Conservation (phyloP, 2,329 filamentous ascomycete species). For the Talaromyces atroroseus region DNA sequence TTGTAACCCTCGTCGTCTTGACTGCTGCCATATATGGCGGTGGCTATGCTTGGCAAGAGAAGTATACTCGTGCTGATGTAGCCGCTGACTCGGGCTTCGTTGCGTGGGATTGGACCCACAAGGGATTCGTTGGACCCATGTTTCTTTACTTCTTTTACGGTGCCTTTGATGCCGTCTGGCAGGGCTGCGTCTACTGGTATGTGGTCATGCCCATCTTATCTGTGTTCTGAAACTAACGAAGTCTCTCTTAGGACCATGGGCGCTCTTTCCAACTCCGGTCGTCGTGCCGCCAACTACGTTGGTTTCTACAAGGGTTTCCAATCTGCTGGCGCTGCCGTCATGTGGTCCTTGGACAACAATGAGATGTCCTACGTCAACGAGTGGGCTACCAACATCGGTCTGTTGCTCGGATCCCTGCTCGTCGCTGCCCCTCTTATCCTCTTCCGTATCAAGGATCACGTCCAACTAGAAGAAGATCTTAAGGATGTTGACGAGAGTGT, state of each 20-base stretch:
- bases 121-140: constrained; percentile 18
- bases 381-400: constrained; percentile 64
- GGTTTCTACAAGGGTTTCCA: constrained; percentile 81
- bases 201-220: constrained; percentile 10
- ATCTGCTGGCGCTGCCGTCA: constrained; percentile 69
- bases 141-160: constrained; percentile 55
- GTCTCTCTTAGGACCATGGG: constrained; percentile 64
- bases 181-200: constrained; percentile 71
- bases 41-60: constrained; percentile 48
- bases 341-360: constrained; percentile 24
- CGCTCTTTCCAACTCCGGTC: constrained; percentile 76
- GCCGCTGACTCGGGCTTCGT: background rate
- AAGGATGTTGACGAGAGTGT: constrained; percentile 74
- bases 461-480: constrained; percentile 70
- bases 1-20: constrained; percentile 50
- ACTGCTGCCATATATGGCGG: constrained; percentile 67
- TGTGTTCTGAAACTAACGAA: background rate
- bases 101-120: constrained; percentile 16
- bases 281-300: constrained; percentile 77
- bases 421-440: constrained; percentile 71
- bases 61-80: constrained; percentile 9
- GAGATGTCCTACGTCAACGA: constrained; percentile 59
- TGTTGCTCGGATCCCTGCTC: constrained; percentile 56
- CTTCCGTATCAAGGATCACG: constrained; percentile 68
- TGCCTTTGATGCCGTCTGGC: constrained; percentile 63